These are phyloP conservation scores for Clonostachys rosea DNA, from an alignment of 2,329 filamentous ascomycete species.

Conservation along the genomic window DNA sequence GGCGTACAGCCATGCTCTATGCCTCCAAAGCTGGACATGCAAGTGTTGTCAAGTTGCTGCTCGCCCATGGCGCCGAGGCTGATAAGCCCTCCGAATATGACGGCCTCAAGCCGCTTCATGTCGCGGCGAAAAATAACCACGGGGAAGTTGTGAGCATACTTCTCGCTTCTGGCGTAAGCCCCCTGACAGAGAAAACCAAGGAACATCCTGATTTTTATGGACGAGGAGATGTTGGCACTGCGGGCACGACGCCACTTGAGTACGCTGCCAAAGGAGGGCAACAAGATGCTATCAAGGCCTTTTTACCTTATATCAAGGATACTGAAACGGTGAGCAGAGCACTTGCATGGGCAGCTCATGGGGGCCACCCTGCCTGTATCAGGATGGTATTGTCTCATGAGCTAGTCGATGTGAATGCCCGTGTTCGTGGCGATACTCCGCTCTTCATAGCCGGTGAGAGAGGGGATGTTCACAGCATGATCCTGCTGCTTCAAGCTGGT, in stretches of 20 bases:
- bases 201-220: too few species aligned
- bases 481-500: background rate
- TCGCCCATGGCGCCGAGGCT: background rate
- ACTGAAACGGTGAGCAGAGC: background rate
- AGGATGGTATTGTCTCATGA: background rate
- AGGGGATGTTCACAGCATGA: background rate
- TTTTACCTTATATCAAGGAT: background rate
- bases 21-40: background rate
- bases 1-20: too few species aligned
- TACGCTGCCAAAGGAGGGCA: background rate
- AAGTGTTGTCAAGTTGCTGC: background rate
- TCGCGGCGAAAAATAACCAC: background rate
- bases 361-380: background rate
- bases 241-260: background rate
- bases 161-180: background rate
- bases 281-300: background rate
- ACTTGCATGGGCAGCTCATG: background rate
- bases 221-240: too few species aligned
- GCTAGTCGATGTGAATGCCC: background rate
- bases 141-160: background rate
- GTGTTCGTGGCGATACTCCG: background rate
- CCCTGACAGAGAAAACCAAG: background rate
- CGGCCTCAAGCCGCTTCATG: background rate
- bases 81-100: background rate
- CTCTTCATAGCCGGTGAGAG: background rate